Base-by-base conservation (phyloP, 1,284 basidiomycete species). In the Crepidotus sp. region DNA sequence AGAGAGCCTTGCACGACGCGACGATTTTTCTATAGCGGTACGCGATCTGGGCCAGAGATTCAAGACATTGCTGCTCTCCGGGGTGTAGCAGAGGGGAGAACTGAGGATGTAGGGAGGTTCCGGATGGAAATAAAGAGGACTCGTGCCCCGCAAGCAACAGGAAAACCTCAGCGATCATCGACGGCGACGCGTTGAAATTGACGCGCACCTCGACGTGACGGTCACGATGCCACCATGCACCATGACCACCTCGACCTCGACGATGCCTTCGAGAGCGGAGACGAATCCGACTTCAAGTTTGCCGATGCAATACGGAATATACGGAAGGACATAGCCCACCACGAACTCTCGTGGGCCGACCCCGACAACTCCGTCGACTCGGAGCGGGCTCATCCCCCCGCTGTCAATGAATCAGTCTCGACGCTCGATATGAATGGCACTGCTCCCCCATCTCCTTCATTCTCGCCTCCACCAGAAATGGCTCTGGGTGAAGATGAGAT, bases 151-250 rank as follows among this genome's bases (percentile, higher is more conserved):
- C 78, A 36, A 93, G 80, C 39, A 91, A 71, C 42, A 91, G 75
- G 34, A 93, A 74, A 39, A 92, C 68, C 64, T 93, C 90, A 53
- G 87, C 81, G 51, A 93, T 86, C 88, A 92, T 72, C 3, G 31
- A 33, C 30, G 30, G n/a, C 30, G 31, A 9, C 18, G 30, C n/a
- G 4, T 8, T 26, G 6, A 11, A 26, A 4, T 11, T 38, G 30
- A 39, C 32, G 33, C 43, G 43, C 14, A 4, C n/a, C n/a, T n/a
- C n/a, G n/a, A n/a, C 9, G 21, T 30, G 4, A 21, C 24, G 2
- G 10, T 18, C 36, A 27, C 24, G 9, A 17, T n/a, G 11, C 27
- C 27, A 2, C 4, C 13, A 11, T n/a, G 27, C 13, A n/a, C 14
- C 27, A 29, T 4, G 10, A 19, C 15, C n/a, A 1, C 27, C 65